Conservation (phyloP, 176 grass and related monocot species). For the Cenchrus fungigraminus region DNA sequence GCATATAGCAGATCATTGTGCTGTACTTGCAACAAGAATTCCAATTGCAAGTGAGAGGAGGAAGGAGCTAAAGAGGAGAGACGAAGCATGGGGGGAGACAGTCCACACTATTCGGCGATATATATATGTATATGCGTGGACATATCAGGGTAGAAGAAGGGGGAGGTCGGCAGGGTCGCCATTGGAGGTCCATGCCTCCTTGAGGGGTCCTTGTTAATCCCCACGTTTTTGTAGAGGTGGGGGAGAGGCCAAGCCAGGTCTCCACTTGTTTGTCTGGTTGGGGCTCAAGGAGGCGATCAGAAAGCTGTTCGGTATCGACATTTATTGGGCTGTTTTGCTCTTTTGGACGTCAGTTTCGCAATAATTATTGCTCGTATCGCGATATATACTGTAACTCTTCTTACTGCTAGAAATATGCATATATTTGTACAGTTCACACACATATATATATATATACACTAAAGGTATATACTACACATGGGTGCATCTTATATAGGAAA, state of each 20-base stretch:
- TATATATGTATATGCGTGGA: slow-evolving; percentile 5
- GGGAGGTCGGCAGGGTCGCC: slow-evolving; percentile 40
- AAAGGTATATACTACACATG: no score
- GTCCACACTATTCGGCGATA: slow-evolving; percentile 1
- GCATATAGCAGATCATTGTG: slow-evolving; percentile 50
- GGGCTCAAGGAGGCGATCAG: neutral
- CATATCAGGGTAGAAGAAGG: slow-evolving; percentile 9
- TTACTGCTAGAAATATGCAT: neutral
- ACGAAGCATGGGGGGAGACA: slow-evolving; percentile 29
- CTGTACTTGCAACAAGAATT: slow-evolving; percentile 13
- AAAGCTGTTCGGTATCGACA: no score
- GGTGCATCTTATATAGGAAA: no score
- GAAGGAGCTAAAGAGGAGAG: no score
- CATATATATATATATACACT: neutral
- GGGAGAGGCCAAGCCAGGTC: neutral
- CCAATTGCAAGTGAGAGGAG: neutral
- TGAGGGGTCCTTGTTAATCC: slow-evolving; percentile 45
- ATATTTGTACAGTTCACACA: neutral
- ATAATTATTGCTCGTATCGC: neutral
- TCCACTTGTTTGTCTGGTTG: slow-evolving; percentile 20
- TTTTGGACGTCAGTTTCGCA: neutral
- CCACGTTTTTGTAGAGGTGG: slow-evolving; percentile 42
- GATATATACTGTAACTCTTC: no score
- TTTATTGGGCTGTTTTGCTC: neutral
- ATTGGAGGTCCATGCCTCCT: slow-evolving; percentile 30